These are phyloP conservation scores for Lepidium campestre DNA, from an alignment of 441 rosid species.

Conservation along the genomic window DNA sequence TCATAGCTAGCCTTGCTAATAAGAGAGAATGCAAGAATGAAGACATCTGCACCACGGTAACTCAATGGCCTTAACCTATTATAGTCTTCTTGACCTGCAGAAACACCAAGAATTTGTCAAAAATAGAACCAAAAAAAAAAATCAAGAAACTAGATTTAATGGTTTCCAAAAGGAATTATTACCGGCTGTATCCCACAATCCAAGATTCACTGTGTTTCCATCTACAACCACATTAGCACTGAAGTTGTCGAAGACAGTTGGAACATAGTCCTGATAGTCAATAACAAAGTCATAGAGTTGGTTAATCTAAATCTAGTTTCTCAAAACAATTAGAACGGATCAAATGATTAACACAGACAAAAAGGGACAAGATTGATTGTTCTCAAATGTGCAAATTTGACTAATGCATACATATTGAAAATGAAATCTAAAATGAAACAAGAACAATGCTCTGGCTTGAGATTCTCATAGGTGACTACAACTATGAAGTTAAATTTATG, in stretches of 20 bases:
- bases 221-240: conserved; percentile 84
- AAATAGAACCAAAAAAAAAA: not conserved
- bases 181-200: conserved; percentile 84
- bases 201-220: conserved; percentile 70
- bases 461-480: not conserved
- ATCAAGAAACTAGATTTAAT: conserved; percentile 1
- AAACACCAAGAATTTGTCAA: conserved; percentile 1
- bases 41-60: conserved; percentile 79
- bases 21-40: conserved; percentile 76
- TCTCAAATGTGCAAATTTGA: not conserved
- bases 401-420: not conserved
- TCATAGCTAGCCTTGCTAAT: conserved; percentile 91
- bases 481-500: not conserved
- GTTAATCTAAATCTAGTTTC: not conserved
- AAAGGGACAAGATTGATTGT: not conserved
- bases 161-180: not conserved
- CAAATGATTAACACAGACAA: not conserved
- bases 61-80: conserved; percentile 69
- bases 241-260: conserved; percentile 80
- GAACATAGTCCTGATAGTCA: conserved; percentile 68
- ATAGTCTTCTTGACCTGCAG: conserved; percentile 81
- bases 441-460: not conserved
- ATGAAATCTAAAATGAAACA: not conserved
- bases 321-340: not conserved
- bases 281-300: conserved; percentile 6